phyloP scores from a whole-genome alignment of 2,329 filamentous ascomycete species.

The Sarocladium brachiariae region DNA sequence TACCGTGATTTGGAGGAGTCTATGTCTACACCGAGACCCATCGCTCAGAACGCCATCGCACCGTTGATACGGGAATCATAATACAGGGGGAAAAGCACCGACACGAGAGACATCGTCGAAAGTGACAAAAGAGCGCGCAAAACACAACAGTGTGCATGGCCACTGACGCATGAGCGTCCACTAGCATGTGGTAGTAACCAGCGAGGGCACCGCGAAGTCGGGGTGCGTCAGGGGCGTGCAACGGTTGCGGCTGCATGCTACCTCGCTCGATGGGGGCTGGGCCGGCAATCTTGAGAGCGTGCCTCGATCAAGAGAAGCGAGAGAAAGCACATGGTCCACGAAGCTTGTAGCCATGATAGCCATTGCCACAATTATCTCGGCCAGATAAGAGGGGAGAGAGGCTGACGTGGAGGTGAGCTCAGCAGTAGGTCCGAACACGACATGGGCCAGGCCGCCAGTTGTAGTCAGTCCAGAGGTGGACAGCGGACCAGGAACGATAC shows the following conservation, averaged over 20 bases:
- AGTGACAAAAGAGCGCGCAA: neutral
- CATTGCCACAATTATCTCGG: neutral
- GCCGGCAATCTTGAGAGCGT: neutral
- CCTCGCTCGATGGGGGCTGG: neutral
- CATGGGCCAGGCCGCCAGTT: neutral
- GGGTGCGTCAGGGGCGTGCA: too few relatives aligned
- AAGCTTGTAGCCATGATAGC: conserved; percentile 4
- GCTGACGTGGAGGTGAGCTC: conserved; percentile 1
- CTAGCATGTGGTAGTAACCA: too few relatives aligned
- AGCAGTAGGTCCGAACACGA: neutral
- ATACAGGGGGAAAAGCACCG: neutral
- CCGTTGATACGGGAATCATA: neutral
- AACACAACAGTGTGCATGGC: neutral
- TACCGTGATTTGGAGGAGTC: too few relatives aligned
- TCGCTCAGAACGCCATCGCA: conserved; percentile 2
- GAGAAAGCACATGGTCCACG: neutral
- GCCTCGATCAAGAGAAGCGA: neutral
- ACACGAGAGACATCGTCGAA: neutral
- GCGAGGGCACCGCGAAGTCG: too few relatives aligned
- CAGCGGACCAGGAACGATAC: neutral
- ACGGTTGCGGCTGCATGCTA: neutral
- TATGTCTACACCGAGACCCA: neutral
- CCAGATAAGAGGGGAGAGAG: neutral
- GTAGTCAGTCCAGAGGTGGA: neutral
- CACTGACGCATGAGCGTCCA: neutral